These are phyloP conservation scores for Cryptosporidium felis DNA, from an alignment of 169 alveolate genomes.

Conservation along the genomic window DNA sequence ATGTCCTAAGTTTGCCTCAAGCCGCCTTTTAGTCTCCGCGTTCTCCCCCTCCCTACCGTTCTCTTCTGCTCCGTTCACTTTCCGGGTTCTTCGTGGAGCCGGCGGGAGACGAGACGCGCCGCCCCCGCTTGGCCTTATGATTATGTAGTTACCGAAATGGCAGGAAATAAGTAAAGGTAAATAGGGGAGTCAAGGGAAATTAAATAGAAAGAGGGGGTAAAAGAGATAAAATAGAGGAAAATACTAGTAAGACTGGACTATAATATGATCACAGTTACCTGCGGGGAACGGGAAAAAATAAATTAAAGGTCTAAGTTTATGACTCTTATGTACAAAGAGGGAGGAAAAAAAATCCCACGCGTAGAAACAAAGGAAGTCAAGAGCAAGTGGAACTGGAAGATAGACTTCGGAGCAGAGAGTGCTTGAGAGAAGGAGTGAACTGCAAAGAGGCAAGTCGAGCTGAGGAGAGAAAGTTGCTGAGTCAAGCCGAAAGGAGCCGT, in stretches of 20 bases:
- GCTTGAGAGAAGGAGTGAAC: no score
- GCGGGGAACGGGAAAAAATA: constrained; percentile 48
- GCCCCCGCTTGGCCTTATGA: not conserved
- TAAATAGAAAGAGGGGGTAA: constrained; percentile 9
- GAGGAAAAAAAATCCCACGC: not conserved
- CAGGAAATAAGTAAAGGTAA: constrained; percentile 4
- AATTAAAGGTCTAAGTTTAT: constrained; percentile 16
- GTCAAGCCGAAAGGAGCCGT: no score
- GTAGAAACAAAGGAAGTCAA: not conserved
- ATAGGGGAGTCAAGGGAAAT: not conserved
- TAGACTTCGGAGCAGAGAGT: not conserved
- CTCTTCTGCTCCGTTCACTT: not conserved
- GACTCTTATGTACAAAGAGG: constrained; percentile 30
- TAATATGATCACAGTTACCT: constrained; percentile 70
- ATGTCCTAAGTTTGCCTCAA: no score
- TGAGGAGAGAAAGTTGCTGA: not conserved
- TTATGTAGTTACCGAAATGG: not conserved
- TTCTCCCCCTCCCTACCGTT: no score
- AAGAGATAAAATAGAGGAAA: constrained; percentile 22
- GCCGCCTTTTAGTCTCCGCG: no score
- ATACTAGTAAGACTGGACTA: constrained; percentile 53
- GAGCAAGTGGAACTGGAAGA: not conserved
- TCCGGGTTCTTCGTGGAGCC: not conserved
- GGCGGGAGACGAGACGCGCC: not conserved
- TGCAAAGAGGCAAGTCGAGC: not conserved